Evolutionary conservation across 331 rosid genomes (phyloP), one percentile per base, ranked within the genome.

Genomic region (Rhamnella rubrinervis): DNA sequence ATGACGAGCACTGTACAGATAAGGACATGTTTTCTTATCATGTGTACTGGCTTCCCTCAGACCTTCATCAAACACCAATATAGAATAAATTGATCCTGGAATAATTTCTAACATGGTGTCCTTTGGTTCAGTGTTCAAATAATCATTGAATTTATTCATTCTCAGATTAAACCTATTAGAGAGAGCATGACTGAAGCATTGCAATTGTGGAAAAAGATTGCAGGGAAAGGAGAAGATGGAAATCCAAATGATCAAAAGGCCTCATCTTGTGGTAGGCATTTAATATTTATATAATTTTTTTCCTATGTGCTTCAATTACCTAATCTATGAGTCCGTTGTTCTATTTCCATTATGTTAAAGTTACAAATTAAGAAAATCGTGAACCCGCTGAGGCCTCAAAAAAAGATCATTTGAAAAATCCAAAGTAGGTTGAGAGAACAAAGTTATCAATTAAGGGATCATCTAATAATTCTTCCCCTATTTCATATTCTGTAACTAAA

Each of bases 141-240:
- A 26, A 31, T 39, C 9, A 6, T 31, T 31, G 35, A 55, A 67
- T 55, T 74, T 40, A 19, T 60, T 82, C 39, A n/a, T 80, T 74
- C 64, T 39, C 91, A 95, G 99, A 95, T 95, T 75, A 95, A 85
- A 76, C 97, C 96, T 18, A 97, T 85, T 66, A 85, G 99, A 77
- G 97, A 95, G 58, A 88, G 99, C 76, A 89, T 95, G 80, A 79
- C 88, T 51, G 97, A 95, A 75, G 96, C 99, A 53, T 77, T 95
- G 81, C 97, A 89, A 66, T 67, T 89, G 60, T 95, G 99, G 97
- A 89, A 87, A 80, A 86, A 77, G 65, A 72, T 95, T 67, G 71
- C 85, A 9, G 99, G 96, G 41, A 88, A 84, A 82, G 86, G 81
- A 63, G 85, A 57, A 76, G 88, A 89, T 65, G 97, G 73, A 68